Evolutionary conservation across 495 filamentous ascomycete species (phyloP), one percentile per base, ranked within the genome.

Genomic region (Trichoderma orchidacearum): DNA sequence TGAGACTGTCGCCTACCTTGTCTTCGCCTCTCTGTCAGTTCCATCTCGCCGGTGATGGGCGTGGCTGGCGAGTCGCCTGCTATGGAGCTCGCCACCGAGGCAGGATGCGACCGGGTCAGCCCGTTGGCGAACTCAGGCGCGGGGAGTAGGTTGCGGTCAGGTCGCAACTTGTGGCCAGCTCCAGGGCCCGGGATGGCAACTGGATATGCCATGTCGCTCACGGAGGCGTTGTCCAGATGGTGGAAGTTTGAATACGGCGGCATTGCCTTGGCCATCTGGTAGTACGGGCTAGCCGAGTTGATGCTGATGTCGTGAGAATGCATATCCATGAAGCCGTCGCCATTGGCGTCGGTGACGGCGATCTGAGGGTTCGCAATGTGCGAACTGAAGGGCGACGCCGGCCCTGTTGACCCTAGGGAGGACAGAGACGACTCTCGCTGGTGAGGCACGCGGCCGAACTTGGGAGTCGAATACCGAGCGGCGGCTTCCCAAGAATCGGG

Each of bases 11-110:
- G 41, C 30, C 18, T 55, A 70, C 64, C 70, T 63, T 66, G 68
- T 65, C 59, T 67, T 67, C 74, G 73, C 67, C 67, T 64, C 51
- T 74, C 72, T 35, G 74, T 75, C 60, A 75, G 75, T 55, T 63
- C 53, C 15, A 34, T 50, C 54, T 77, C 73, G 48, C 66, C 72
- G 12, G 64, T 64, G 9, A 73, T 69, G 61, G 77, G 76, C 58
- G 77, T 80, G 56, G 74, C 74, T 12, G 76, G 75, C 71, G 78
- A 81, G 67, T 79, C 77, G 74, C 72, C 68, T 54, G 69, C 64
- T 56, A 75, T 60, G 12, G 75, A 75, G 58, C 73, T 76, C 61
- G 77, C 71, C 67, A 75, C 72, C 58, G 73, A 78, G 5, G 70
- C 64, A 32, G 72, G 71, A 55, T 70, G 69, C 30, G 72, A 73